Evolutionary conservation across 2,329 filamentous ascomycete genomes (phyloP), one percentile per base, ranked within the genome.

Genomic region (Arthroderma uncinatum): DNA sequence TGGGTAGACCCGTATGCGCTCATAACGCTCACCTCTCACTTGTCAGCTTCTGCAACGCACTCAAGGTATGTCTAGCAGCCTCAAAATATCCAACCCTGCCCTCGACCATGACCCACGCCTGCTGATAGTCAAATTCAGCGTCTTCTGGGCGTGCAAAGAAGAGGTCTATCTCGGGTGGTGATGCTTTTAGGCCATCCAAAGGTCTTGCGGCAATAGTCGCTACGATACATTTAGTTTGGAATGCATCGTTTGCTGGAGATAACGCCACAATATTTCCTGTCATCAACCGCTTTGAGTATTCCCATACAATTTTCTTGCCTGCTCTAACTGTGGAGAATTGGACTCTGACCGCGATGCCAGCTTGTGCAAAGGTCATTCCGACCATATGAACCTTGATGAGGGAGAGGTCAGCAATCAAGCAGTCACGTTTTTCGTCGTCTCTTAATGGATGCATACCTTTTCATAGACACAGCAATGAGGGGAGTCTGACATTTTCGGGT

Each of bases 41-140:
- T 57, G 71, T 77, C 71, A 80, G 68, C 71, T 82, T 76, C 73
- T 95, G 89, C 1, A 95, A 71, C 0, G 86, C 85, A 12, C 81
- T 74, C 67, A 96, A 76, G 0, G 84, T 85, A 66, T 95, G 82
- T 0, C 87, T 79, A 37, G 82, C 78, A 0, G 87, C 82, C 68
- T 96, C 91, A 61, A 82, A 95, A 66, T 90, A 95, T 0, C 86
- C 84, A 0, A 71, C 70, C 2, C 84, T 79, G 0, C 86, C 79
- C 66, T 95, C 89, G 0, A 95, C 73, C 87, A 95, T 95, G 9
- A 91, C 70, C 68, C 84, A 84, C 63, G 86, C 82, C 34, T 79
- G 70, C 14, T 79, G 78, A 0, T 89, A 83, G 64, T 95, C 86
- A 53, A 94, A 75, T 19, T 81, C 75, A 0, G 83, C 74, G 23